phyloP scores from a whole-genome alignment of 1,284 basidiomycete genomes.

The Waitea zeae region DNA sequence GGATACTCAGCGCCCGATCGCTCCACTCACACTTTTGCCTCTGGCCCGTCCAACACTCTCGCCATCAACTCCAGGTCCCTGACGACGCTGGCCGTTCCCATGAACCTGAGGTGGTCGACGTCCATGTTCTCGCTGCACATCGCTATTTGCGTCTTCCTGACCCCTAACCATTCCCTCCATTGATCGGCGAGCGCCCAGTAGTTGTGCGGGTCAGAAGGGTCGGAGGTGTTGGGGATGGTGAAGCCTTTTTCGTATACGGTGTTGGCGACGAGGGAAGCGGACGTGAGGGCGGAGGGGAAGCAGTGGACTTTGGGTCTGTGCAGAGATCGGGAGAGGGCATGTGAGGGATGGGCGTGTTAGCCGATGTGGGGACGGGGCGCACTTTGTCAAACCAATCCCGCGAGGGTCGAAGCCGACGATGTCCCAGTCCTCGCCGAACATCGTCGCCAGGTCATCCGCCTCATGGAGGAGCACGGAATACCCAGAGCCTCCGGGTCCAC shows the following conservation, averaged over 20 bases:
- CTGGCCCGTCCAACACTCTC: slow-evolving; percentile 18
- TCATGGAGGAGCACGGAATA: not conserved
- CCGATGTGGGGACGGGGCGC: slow-evolving; percentile 1
- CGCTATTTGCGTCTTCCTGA: slow-evolving; percentile 18
- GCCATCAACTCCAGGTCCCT: slow-evolving; percentile 25
- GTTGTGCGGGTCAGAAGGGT: slow-evolving; percentile 11
- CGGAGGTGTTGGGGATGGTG: slow-evolving; percentile 15
- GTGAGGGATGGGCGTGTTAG: too few relatives aligned
- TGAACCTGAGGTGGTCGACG: slow-evolving; percentile 20
- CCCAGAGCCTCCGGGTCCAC: not conserved
- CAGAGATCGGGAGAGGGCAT: too few relatives aligned
- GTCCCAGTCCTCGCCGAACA: slow-evolving; percentile 18
- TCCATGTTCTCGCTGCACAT: slow-evolving; percentile 21
- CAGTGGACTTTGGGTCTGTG: slow-evolving; percentile 18
- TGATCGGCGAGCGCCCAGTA: slow-evolving; percentile 16
- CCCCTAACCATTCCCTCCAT: slow-evolving; percentile 15
- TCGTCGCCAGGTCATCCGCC: not conserved
- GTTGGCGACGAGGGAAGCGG: slow-evolving; percentile 17
- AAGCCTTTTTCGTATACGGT: slow-evolving; percentile 19
- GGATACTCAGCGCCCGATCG: too few relatives aligned
- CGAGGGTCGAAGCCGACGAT: slow-evolving; percentile 26
- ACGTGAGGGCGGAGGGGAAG: slow-evolving; percentile 13
- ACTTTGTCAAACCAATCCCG: slow-evolving; percentile 20
- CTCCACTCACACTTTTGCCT: slow-evolving; percentile 16
- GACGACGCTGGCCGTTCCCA: slow-evolving; percentile 24